Percentiles rank a stretch among this genome's conserved stretches.
Conservation (phyloP, 2,329 filamentous ascomycete species). For the Talaromyces sp. region DNA sequence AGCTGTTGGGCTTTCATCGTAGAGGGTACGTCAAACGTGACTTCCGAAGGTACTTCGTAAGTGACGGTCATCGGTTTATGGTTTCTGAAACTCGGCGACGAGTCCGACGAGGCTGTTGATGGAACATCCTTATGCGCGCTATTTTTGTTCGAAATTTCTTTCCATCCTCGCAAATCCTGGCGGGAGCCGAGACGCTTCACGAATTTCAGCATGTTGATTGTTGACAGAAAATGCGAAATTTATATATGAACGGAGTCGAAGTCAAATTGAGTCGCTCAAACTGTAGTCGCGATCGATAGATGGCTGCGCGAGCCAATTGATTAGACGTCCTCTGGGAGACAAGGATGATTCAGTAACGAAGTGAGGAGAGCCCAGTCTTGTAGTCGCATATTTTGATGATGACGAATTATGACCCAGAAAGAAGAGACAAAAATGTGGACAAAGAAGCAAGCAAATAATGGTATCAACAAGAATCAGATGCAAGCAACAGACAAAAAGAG, state of each 20-base stretch:
- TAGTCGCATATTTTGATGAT: conserved; percentile 11
- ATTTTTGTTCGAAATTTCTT: conserved; percentile 43
- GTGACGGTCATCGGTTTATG: not conserved
- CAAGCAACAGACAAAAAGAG: not conserved
- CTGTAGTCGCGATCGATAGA: not conserved
- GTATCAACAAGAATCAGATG: not conserved
- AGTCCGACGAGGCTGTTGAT: conserved; percentile 60
- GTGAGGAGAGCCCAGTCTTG: conserved; percentile 4
- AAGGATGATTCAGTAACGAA: conserved; percentile 4
- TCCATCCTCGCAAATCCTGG: conserved; percentile 14
- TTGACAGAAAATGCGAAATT: not conserved
- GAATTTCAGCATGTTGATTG: conserved; percentile 24
- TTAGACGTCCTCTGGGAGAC: not conserved
- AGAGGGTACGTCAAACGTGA: conserved; percentile 18
- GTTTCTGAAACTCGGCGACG: conserved; percentile 39
- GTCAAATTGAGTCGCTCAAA: not conserved
- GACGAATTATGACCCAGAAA: not conserved
- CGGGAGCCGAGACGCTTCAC: conserved; percentile 33
- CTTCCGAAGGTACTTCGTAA: conserved; percentile 16
- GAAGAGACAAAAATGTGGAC: not conserved
- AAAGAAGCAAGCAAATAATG: not conserved
- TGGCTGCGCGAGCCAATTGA: not conserved
- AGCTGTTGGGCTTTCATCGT: conserved; percentile 29
- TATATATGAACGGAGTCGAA: not conserved
- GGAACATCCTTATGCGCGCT: conserved; percentile 50